Evolutionary conservation across 2,329 filamentous ascomycete genomes (phyloP).

Genomic region (Pseudogymnoascus sp.): DNA sequence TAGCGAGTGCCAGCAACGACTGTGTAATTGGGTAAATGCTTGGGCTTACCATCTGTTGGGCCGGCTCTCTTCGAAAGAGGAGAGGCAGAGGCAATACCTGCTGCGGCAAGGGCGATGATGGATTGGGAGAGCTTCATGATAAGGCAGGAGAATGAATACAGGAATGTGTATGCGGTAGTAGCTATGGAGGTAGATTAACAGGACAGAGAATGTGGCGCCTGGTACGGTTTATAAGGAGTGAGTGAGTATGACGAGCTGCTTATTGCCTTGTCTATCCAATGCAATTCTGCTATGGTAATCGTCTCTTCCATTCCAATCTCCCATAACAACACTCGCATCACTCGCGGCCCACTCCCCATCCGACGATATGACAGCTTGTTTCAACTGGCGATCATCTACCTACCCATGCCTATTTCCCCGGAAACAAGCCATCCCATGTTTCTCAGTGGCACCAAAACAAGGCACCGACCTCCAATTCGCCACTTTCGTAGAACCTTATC

Average conservation of each 20-base stretch:
- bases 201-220: background rate
- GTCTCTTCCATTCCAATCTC: background rate
- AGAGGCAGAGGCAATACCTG: conserved; percentile 16
- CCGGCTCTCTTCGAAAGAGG: conserved; percentile 18
- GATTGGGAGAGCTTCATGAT: conserved; percentile 21
- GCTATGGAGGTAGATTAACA: background rate
- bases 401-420: background rate
- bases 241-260: background rate
- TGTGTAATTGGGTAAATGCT: background rate
- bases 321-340: background rate
- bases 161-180: background rate
- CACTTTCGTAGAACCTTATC: background rate
- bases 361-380: background rate
- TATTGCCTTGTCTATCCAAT: background rate
- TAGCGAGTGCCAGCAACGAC: background rate
- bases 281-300: background rate
- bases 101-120: conserved; percentile 18
- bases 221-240: conserved; percentile 1
- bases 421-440: conserved; percentile 2
- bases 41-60: conserved; percentile 14
- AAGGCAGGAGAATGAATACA: background rate
- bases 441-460: background rate
- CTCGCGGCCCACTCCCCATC: background rate
- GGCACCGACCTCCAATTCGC: conserved; percentile 1
- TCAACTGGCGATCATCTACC: background rate